Percentiles rank a stretch among this genome's conserved stretches.
phyloP scores from a whole-genome alignment of 139 green algal genomes.

The Chlorella sp. region DNA sequence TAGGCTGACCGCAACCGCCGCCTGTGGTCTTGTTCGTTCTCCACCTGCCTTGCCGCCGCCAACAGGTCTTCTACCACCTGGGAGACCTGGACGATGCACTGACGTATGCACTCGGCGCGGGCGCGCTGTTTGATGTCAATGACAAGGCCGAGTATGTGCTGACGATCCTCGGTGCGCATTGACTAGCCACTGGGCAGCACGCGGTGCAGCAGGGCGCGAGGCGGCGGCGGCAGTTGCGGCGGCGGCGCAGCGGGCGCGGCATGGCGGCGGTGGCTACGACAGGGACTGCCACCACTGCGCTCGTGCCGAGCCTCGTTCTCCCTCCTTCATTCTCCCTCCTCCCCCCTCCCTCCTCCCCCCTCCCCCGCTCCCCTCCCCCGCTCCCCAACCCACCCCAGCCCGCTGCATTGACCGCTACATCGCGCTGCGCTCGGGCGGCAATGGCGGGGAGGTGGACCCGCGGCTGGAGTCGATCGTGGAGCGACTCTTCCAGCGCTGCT shows the following conservation, averaged over 20 bases:
- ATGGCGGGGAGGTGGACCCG: constrained; percentile 69
- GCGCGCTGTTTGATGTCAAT: constrained; percentile 90
- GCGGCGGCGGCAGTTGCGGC: too few species aligned
- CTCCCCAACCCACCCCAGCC: too few species aligned
- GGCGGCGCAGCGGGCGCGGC: too few species aligned
- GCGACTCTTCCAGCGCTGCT: constrained; percentile 90
- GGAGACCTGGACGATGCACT: constrained; percentile 96
- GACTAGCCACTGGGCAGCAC: too few species aligned
- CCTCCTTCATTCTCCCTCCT: neutral
- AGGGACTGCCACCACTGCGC: too few species aligned
- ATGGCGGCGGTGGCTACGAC: too few species aligned
- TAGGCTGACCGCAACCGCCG: too few species aligned
- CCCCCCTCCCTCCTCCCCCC: neutral
- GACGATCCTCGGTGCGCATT: constrained; percentile 90
- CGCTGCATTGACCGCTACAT: constrained; percentile 97
- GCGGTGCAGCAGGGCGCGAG: too few species aligned
- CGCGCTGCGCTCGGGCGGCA: constrained; percentile 45
- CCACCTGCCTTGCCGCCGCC: too few species aligned
- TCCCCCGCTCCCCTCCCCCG: neutral
- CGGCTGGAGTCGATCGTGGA: constrained; percentile 92
- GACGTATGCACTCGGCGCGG: constrained; percentile 92
- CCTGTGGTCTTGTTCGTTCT: too few species aligned
- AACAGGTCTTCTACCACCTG: constrained; percentile 98
- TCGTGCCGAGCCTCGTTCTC: neutral
- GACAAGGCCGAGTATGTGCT: constrained; percentile 92